These are phyloP conservation scores for Quercus agrifolia DNA, from an alignment of 306 rosid species.

Conservation along the genomic window DNA sequence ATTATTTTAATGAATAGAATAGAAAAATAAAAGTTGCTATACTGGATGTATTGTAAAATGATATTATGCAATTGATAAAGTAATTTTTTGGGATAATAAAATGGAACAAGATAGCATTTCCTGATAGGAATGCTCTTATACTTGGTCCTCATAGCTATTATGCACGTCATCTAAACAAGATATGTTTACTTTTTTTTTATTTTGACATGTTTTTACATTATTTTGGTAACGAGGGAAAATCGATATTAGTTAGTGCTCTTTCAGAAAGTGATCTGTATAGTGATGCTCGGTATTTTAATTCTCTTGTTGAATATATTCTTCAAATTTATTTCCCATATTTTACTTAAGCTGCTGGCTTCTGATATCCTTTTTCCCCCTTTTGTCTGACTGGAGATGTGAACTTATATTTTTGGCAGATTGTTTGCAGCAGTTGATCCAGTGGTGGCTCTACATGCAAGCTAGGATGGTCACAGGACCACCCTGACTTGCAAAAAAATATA, in stretches of 20 bases:
- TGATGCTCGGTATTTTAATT: conserved; percentile 63
- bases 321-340: not conserved
- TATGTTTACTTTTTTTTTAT: not conserved
- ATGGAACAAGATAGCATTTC: no score
- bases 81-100: no score
- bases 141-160: conserved; percentile 9
- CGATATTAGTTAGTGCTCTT: conserved; percentile 75
- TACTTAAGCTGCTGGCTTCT: not conserved
- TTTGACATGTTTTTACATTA: not conserved
- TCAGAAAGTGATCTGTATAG: conserved; percentile 70
- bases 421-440: conserved; percentile 72
- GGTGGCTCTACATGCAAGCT: no score
- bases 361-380: not conserved
- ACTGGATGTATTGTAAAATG: no score
- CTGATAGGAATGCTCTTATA: not conserved
- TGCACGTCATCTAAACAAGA: conserved; percentile 7
- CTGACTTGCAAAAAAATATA: no score
- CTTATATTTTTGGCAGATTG: conserved; percentile 47
- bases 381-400: not conserved
- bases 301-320: not conserved
- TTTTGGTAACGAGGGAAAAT: conserved; percentile 63
- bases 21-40: no score
- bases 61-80: no score
- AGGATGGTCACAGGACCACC: no score
- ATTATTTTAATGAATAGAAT: no score